Conservation (phyloP, 2,329 filamentous ascomycete species). For the Nothophoma quercina region DNA sequence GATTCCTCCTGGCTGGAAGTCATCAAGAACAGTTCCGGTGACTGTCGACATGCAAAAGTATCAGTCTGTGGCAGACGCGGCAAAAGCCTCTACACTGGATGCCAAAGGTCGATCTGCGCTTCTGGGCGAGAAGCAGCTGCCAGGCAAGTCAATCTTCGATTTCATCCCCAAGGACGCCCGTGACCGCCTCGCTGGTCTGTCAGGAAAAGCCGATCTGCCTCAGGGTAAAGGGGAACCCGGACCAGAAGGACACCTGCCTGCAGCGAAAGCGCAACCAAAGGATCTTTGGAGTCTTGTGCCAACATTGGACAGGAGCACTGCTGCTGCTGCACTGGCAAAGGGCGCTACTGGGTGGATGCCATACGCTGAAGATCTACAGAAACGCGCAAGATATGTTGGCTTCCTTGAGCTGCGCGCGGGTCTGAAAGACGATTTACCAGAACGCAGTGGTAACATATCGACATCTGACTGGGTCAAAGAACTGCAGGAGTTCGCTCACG, state of each 20-base stretch:
- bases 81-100: conserved; percentile 77
- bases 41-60: conserved; percentile 49
- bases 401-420: conserved; percentile 83
- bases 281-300: conserved; percentile 60
- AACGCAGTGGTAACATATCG: conserved; percentile 59
- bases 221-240: conserved; percentile 76
- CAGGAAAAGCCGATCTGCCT: conserved; percentile 79
- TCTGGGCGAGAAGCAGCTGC: conserved; percentile 80
- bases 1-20: conserved; percentile 78
- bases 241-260: conserved; percentile 69
- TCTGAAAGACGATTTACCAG: conserved; percentile 62
- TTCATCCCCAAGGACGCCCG: conserved; percentile 82
- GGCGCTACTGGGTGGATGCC: conserved; percentile 73
- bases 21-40: conserved; percentile 53
- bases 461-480: conserved; percentile 82
- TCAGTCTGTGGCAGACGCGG: conserved; percentile 76
- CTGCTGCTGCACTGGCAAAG: conserved; percentile 56
- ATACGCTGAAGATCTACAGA: conserved; percentile 82
- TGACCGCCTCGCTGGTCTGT: conserved; percentile 76
- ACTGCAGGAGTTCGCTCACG: conserved; percentile 77
- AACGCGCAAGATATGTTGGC: conserved; percentile 78
- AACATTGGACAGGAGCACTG: conserved; percentile 49
- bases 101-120: conserved; percentile 78
- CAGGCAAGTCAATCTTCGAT: conserved; percentile 95
- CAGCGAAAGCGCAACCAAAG: conserved; percentile 67